phyloP scores from a whole-genome alignment of 2,329 filamentous ascomycete species.

The Ophiostoma sp. region DNA sequence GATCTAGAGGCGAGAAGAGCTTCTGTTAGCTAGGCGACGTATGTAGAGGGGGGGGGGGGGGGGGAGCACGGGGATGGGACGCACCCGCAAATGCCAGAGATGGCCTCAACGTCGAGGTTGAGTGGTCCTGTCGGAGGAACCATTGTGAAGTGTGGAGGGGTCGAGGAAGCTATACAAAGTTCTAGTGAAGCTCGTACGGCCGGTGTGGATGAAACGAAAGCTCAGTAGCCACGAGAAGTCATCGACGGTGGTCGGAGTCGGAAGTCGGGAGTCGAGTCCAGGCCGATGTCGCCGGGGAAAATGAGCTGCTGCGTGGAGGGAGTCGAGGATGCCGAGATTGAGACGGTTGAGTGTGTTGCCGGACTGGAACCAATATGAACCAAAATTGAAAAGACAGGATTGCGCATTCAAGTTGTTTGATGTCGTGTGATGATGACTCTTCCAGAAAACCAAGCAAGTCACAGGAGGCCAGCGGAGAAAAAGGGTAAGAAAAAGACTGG shows the following conservation, averaged over 20 bases:
- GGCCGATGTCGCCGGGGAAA: constrained; percentile 8
- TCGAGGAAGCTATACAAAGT: neutral
- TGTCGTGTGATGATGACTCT: neutral
- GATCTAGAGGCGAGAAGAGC: constrained; percentile 41
- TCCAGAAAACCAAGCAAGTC: neutral
- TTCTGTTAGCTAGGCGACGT: constrained; percentile 21
- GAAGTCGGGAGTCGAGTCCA: neutral
- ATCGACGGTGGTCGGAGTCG: neutral
- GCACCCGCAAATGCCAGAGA: constrained; percentile 86
- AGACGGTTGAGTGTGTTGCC: neutral
- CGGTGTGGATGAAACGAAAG: neutral
- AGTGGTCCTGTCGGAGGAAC: constrained; percentile 51
- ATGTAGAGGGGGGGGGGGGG: constrained; percentile 16
- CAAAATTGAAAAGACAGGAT: neutral
- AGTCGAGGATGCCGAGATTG: neutral
- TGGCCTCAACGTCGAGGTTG: constrained; percentile 79
- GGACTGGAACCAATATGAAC: neutral
- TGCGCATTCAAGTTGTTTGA: neutral
- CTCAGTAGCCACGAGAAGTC: neutral
- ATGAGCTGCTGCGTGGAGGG: neutral
- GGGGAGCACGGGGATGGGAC: constrained; percentile 28
- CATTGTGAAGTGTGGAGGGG: constrained; percentile 35
- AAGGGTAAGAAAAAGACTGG: constrained; percentile 3
- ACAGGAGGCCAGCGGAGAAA: constrained; percentile 2
- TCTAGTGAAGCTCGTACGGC: neutral